Percentiles rank a stretch among this genome's conserved stretches.
phyloP scores from a whole-genome alignment of 495 filamentous ascomycete genomes.

The Penicillium ochrochloron region DNA sequence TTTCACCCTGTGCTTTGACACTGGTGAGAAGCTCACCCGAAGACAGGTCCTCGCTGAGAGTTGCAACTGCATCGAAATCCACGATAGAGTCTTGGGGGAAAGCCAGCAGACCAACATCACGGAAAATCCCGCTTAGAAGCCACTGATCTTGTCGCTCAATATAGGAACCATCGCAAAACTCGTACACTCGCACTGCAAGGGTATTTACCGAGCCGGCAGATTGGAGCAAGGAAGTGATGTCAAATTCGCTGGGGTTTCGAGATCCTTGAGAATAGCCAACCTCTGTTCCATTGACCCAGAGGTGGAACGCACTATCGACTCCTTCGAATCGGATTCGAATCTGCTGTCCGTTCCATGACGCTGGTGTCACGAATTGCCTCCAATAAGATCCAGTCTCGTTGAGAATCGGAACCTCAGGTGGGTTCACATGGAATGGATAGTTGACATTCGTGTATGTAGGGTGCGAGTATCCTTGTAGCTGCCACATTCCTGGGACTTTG shows the following conservation, averaged over 20 bases:
- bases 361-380: conserved; percentile 52
- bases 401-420: conserved; percentile 53
- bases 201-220: conserved; percentile 46
- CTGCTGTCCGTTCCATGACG: conserved; percentile 36
- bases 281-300: conserved; percentile 63
- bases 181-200: conserved; percentile 61
- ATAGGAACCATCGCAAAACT: conserved; percentile 65
- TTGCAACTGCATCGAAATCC: conserved; percentile 24
- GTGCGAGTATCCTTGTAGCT: conserved; percentile 63
- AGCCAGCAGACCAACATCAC: conserved; percentile 65
- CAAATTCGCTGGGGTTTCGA: conserved; percentile 66
- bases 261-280: conserved; percentile 70
- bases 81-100: conserved; percentile 44
- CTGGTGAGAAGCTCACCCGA: conserved; percentile 57
- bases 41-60: conserved; percentile 61
- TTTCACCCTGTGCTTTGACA: conserved; percentile 39
- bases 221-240: conserved; percentile 53
- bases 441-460: conserved; percentile 65
- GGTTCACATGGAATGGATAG: conserved; percentile 63
- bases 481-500: conserved; percentile 69
- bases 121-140: conserved; percentile 65
- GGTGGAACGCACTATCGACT: conserved; percentile 67
- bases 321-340: conserved; percentile 66
- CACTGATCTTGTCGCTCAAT: conserved; percentile 68
- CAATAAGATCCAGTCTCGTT: conserved; percentile 64